phyloP scores from a whole-genome alignment of 495 filamentous ascomycete species.

The Amorphotheca resinae region DNA sequence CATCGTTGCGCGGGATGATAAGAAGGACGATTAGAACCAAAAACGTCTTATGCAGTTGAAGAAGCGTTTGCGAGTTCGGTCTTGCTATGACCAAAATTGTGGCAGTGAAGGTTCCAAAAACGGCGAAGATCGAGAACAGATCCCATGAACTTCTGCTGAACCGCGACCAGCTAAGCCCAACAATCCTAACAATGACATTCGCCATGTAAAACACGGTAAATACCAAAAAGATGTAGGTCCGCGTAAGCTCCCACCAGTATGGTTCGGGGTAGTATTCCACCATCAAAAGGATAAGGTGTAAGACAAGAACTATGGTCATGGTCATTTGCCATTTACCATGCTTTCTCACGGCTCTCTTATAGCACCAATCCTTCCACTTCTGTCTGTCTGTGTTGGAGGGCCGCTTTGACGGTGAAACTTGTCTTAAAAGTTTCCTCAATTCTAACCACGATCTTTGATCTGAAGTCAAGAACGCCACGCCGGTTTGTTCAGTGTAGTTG shows the following conservation, averaged over 20 bases:
- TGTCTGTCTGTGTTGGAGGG: constrained; percentile 60
- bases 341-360: constrained; percentile 87
- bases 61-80: constrained; percentile 43
- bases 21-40: constrained; percentile 82
- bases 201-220: constrained; percentile 79
- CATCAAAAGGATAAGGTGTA: constrained; percentile 74
- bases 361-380: constrained; percentile 84
- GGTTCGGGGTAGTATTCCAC: constrained; percentile 75
- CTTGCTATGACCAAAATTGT: constrained; percentile 55
- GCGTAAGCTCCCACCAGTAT: constrained; percentile 46
- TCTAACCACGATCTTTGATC: constrained; percentile 97
- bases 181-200: constrained; percentile 73
- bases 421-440: constrained; percentile 79
- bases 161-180: constrained; percentile 84
- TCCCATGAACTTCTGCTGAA: constrained; percentile 96
- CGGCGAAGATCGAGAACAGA: constrained; percentile 70
- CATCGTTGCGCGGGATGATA: constrained; percentile 92
- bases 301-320: constrained; percentile 63
- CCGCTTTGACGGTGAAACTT: constrained; percentile 85
- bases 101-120: constrained; percentile 72
- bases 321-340: constrained; percentile 82
- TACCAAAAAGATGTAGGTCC: constrained; percentile 66
- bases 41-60: constrained; percentile 83
- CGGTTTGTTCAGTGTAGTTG: constrained; percentile 97
- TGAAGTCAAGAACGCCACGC: constrained; percentile 89